Evolutionary conservation across 2,329 filamentous ascomycete genomes (phyloP).

Genomic region (Ascochyta viciae-villosae): DNA sequence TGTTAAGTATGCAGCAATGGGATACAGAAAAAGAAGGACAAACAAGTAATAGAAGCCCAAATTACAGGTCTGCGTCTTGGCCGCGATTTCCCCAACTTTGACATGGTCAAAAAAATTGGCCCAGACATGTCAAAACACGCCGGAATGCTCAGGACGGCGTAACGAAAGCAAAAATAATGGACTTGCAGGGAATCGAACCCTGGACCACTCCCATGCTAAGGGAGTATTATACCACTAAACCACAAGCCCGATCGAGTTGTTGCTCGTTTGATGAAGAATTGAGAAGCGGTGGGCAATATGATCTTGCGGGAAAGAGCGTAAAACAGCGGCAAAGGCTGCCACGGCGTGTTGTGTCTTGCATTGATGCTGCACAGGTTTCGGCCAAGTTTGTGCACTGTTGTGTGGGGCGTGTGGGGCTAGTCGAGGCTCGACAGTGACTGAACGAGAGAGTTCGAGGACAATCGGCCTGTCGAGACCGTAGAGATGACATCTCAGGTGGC

Average conservation of each 20-base stretch:
- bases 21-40: too few relatives aligned
- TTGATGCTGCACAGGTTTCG: background rate
- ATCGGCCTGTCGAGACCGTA: background rate
- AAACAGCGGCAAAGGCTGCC: background rate
- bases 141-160: background rate
- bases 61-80: too few relatives aligned
- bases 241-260: conserved; percentile 10
- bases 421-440: background rate
- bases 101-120: background rate
- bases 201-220: conserved; percentile 24
- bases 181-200: conserved; percentile 17
- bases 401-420: conserved; percentile 4
- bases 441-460: background rate
- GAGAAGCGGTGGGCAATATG: background rate
- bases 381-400: background rate
- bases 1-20: too few relatives aligned
- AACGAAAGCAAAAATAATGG: background rate
- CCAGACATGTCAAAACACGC: too few relatives aligned
- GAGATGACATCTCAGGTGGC: background rate
- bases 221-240: conserved; percentile 21
- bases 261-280: conserved; percentile 2
- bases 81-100: too few relatives aligned
- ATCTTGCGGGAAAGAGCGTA: background rate
- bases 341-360: background rate
- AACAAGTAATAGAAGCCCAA: too few relatives aligned